Conservation (phyloP, 1,284 basidiomycete species). For the Trichosporon sp. region DNA sequence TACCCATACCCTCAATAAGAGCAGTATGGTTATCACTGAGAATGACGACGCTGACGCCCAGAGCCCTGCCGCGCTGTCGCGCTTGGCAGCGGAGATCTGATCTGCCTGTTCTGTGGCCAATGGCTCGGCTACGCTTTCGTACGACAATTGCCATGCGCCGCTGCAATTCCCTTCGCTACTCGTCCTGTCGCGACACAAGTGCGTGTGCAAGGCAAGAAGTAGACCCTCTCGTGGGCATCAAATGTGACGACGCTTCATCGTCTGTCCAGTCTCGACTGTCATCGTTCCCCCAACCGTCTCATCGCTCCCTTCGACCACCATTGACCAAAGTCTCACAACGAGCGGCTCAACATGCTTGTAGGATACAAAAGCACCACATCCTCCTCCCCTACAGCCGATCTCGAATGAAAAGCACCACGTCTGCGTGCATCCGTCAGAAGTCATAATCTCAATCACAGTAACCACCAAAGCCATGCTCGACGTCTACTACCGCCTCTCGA, state of each 20-base stretch:
- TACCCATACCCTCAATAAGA: background rate
- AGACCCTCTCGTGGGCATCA: too few relatives aligned
- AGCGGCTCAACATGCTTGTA: too few relatives aligned
- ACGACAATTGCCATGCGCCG: background rate
- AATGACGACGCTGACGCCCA: background rate
- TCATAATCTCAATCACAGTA: background rate
- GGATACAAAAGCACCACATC: too few relatives aligned
- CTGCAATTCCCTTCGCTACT: background rate
- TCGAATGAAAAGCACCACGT: background rate
- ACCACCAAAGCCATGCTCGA: background rate
- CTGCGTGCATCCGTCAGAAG: background rate
- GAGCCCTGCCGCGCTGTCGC: background rate
- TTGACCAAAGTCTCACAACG: too few relatives aligned
- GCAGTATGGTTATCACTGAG: background rate
- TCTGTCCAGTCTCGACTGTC: too few relatives aligned
- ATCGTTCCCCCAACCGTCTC: too few relatives aligned
- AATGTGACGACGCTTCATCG: too few relatives aligned
- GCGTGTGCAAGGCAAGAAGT: too few relatives aligned
- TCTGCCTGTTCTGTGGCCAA: background rate
- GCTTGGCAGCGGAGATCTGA: background rate
- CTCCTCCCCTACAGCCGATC: too few relatives aligned
- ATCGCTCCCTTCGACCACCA: too few relatives aligned
- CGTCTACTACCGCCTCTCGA: background rate
- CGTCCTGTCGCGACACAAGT: background rate
- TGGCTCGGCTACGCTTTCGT: background rate